Evolutionary conservation across 495 filamentous ascomycete species (phyloP).

Genomic region (Neurospora sp.): DNA sequence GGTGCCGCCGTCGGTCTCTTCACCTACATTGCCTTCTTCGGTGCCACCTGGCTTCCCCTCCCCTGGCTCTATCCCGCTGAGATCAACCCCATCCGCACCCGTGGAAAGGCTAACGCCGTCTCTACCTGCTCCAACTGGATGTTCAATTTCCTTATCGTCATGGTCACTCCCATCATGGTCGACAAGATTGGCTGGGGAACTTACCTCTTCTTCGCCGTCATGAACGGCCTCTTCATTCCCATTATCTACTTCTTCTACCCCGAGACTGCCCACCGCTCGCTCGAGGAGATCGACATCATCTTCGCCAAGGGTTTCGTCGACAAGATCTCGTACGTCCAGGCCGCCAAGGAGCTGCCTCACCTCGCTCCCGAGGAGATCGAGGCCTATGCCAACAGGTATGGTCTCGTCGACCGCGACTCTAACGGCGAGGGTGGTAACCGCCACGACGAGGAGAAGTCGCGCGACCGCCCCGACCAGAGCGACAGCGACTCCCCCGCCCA

Average conservation of each 20-base stretch:
- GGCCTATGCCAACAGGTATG: slow-evolving; percentile 50
- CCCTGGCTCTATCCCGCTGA: slow-evolving; percentile 57
- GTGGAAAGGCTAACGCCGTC: slow-evolving; percentile 65
- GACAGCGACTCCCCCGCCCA: neutral
- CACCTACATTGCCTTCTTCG: slow-evolving; percentile 69
- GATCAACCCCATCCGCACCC: slow-evolving; percentile 65
- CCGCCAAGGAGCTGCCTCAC: slow-evolving; percentile 57
- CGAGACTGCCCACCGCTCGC: slow-evolving; percentile 55
- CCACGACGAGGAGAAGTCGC: slow-evolving; percentile 5
- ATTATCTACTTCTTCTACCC: slow-evolving; percentile 71
- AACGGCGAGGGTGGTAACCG: neutral
- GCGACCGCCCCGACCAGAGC: neutral
- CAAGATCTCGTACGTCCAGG: slow-evolving; percentile 64
- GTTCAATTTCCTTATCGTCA: slow-evolving; percentile 72
- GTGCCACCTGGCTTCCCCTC: slow-evolving; percentile 63
- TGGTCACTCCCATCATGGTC: slow-evolving; percentile 71
- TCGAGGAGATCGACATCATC: slow-evolving; percentile 75
- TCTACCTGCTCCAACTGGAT: slow-evolving; percentile 72
- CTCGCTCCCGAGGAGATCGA: slow-evolving; percentile 55
- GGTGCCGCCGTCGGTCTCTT: slow-evolving; percentile 71
- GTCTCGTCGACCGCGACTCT: slow-evolving; percentile 27
- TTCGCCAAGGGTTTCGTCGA: slow-evolving; percentile 68
- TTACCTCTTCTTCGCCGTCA: slow-evolving; percentile 66
- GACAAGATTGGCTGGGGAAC: slow-evolving; percentile 59
- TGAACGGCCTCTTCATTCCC: slow-evolving; percentile 63